Base-by-base conservation (phyloP, 805 yeast genomes). In the Danielozyma ontarioensis region DNA sequence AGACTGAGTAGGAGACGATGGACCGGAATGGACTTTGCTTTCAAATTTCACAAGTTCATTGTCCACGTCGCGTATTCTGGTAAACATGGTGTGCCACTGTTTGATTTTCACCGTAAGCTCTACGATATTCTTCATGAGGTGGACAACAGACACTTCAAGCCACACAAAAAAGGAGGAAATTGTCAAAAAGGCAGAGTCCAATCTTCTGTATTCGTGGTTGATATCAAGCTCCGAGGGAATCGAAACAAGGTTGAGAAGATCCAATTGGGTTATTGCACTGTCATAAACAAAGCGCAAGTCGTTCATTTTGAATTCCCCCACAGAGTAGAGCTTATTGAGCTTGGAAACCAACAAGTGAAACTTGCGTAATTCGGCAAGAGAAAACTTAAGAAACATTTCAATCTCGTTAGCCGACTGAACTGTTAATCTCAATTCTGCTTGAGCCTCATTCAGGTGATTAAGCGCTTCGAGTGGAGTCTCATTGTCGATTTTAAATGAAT, bases 371-470 rank as follows among this genome's bases (percentile, higher is more conserved):
- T 76, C 80, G 7, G 57, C 53, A 15, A 53, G 35, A 0, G 80
- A 68, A 38, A 61, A 76, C 24, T 60, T 62, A 19, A 76, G 41
- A 41, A 78, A 78, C 22, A 63, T 62, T 30, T 65, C 70, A 34
- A 72, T 69, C 32, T 65, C 78, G 11, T 44, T 44, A 5, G 64
- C 48, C 29, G 59, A 51, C 11, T 32, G 31, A 4, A 32, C 33
- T 1, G 53, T 40, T 29, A 55, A 33, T 37, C 36, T 45, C 12
- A 59, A 45, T 34, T 61, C 51, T 27, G 63, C 57, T 28, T 47
- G 51, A 16, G 34, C 32, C 12, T 39, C 39, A 17, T 35, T 48
- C 13, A 55, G 42, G 12, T 44, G 41, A 16, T 61, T 51, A 19
- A 61, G 52, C 28, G 56, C 46, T 7, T 63, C 67, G 14, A 64